phyloP scores from a whole-genome alignment of 805 yeast species.

The Candida pseudofarinosa region DNA sequence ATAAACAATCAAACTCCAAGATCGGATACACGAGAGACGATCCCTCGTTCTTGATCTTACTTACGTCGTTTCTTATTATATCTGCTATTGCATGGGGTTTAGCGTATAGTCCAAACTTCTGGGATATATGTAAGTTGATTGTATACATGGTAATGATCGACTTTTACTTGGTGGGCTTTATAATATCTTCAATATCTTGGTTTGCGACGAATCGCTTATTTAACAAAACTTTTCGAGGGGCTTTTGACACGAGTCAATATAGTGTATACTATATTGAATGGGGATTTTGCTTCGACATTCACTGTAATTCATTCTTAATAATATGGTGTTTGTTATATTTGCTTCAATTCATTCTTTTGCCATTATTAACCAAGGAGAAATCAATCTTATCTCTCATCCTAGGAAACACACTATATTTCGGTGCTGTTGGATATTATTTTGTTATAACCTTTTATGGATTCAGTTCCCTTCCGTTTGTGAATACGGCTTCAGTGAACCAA shows the following conservation, averaged over 20 bases:
- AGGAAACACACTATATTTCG: constrained; percentile 76
- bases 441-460: constrained; percentile 87
- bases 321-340: constrained; percentile 76
- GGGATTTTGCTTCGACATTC: constrained; percentile 94
- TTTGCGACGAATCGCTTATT: constrained; percentile 62
- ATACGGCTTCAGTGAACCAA: constrained; percentile 2
- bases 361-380: constrained; percentile 60
- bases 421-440: constrained; percentile 70
- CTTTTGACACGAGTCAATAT: constrained; percentile 13
- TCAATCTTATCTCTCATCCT: constrained; percentile 61
- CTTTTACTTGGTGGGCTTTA: constrained; percentile 64
- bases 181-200: constrained; percentile 75
- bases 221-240: constrained; percentile 30
- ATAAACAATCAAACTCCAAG: constrained; percentile 50
- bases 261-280: constrained; percentile 60
- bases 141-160: constrained; percentile 83
- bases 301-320: constrained; percentile 81
- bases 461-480: constrained; percentile 38
- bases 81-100: constrained; percentile 91
- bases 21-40: constrained; percentile 87
- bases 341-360: constrained; percentile 69
- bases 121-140: constrained; percentile 62
- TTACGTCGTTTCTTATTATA: constrained; percentile 60
- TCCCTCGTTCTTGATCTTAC: constrained; percentile 77
- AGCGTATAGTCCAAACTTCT: constrained; percentile 63